Evolutionary conservation across 73 alveolate genomes (phyloP), one percentile per base, ranked within the genome.

Genomic region (Effrenium voratum): DNA sequence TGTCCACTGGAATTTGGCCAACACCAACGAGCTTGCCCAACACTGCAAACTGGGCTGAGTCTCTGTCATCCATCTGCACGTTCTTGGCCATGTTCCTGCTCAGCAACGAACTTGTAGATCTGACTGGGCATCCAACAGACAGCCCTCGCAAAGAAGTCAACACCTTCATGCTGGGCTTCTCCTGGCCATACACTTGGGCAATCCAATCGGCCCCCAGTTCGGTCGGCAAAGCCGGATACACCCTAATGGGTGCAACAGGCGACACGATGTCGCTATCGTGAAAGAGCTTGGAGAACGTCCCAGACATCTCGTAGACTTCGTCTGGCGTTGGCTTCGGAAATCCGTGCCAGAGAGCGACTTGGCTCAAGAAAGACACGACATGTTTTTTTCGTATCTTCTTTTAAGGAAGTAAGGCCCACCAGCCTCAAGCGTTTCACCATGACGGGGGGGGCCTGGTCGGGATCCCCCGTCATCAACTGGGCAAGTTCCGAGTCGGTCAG

Each of bases 331-430:
- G 93, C 55, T 4, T 47, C 8, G 55, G 93, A 50, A 82, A 26
- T 16, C 93, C 93, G 22, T 82, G 93, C 93, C 93, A 82, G 4
- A 82, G 52, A 52, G n/a, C n/a, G n/a, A 77, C 3, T 15, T 82
- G 93, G 19, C 8, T 77, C 10, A 47, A 40, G 77, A 82, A 34
- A 4, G 93, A 50, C 50, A 82, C 93, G 2, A 43, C 50, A 1
- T 6, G 4, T 19, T 57, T 47, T n/a, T 34, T 82, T 82, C 40
- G 93, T 50, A 38, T 82, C 93, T 36, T 82, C 93, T 50, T 52
- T 82, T 30, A 82, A 3, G 28, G 77, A 50, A 15, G 93, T 82
- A 30, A 82, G n/a, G 22, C 93, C 93, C 2, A 36, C 41, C 55
- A 12, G 45, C 55, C 55, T 30, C 77, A 82, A 38, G 3, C 93